Evolutionary conservation across 768 basidiomycete species (phyloP).

Genomic region (Hypsizygus marmoreus): DNA sequence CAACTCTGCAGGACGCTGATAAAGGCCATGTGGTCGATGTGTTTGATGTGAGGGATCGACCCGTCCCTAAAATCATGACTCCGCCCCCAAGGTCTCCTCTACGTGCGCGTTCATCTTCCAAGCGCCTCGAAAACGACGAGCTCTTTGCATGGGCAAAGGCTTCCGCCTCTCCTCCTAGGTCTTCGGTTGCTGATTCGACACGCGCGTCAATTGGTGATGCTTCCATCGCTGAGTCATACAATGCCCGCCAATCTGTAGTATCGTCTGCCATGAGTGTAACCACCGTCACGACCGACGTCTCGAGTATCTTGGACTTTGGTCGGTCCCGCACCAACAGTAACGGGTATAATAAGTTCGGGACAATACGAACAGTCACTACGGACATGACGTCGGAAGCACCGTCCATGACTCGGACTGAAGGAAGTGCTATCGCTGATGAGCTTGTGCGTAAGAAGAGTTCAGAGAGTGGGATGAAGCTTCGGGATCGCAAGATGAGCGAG

Average conservation of each 20-base stretch:
- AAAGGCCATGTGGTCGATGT: constrained; percentile 19
- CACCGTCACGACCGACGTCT: constrained; percentile 50
- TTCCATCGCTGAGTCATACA: constrained; percentile 33
- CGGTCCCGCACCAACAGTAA: constrained; percentile 31
- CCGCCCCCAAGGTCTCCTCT: constrained; percentile 50
- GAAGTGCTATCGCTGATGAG: constrained; percentile 55
- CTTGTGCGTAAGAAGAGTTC: constrained; percentile 37
- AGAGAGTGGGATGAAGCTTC: constrained; percentile 24
- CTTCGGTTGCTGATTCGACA: constrained; percentile 35
- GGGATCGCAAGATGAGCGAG: constrained; percentile 70
- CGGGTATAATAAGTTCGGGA: constrained; percentile 67
- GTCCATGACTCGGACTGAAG: constrained; percentile 68
- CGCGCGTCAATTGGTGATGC: constrained; percentile 39
- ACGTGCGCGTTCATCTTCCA: constrained; percentile 37
- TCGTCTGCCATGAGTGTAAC: constrained; percentile 63
- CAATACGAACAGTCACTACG: constrained; percentile 80
- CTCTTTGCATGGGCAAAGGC: constrained; percentile 31
- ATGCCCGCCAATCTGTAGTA: constrained; percentile 61
- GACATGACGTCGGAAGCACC: constrained; percentile 78
- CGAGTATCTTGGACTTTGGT: constrained; percentile 59
- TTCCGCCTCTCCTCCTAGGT: constrained; percentile 28
- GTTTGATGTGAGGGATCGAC: constrained; percentile 37
- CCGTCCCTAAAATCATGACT: constrained; percentile 38
- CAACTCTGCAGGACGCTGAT: constrained; percentile 15
- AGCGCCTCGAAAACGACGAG: constrained; percentile 30